phyloP scores from a whole-genome alignment of 257 asterid species.

The Thymus quinquecostatus region DNA sequence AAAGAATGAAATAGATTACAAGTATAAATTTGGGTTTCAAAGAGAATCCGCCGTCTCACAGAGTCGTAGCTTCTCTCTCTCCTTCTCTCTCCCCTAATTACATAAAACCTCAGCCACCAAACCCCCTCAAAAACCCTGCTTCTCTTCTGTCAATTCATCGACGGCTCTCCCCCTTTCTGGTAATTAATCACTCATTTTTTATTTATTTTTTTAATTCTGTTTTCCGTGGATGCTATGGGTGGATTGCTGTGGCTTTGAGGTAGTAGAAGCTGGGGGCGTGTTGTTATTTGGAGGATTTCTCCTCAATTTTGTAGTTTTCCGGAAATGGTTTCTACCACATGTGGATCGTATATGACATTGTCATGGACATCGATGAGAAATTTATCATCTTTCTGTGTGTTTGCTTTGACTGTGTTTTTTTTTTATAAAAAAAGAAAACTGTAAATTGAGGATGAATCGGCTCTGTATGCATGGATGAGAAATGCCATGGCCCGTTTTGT shows the following conservation, averaged over 20 bases:
- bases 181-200: slow-evolving; percentile 10
- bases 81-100: slow-evolving; percentile 25
- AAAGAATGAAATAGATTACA: no score
- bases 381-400: background rate
- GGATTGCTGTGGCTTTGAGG: no score
- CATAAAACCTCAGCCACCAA: slow-evolving; percentile 47
- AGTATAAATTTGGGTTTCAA: no score
- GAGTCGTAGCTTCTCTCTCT: no score
- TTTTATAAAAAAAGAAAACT: no score
- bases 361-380: no score
- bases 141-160: background rate
- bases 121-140: slow-evolving; percentile 28
- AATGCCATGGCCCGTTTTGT: background rate
- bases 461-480: slow-evolving; percentile 8
- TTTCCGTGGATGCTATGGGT: no score
- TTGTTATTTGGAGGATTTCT: no score
- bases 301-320: no score
- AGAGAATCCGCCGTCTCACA: background rate
- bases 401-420: background rate
- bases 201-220: background rate
- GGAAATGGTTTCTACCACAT: no score
- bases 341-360: no score
- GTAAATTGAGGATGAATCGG: background rate
- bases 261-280: no score
- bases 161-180: slow-evolving; percentile 18